These are phyloP conservation scores for Fusarium nematophilum DNA, from an alignment of 2,329 filamentous ascomycete species.

Conservation along the genomic window DNA sequence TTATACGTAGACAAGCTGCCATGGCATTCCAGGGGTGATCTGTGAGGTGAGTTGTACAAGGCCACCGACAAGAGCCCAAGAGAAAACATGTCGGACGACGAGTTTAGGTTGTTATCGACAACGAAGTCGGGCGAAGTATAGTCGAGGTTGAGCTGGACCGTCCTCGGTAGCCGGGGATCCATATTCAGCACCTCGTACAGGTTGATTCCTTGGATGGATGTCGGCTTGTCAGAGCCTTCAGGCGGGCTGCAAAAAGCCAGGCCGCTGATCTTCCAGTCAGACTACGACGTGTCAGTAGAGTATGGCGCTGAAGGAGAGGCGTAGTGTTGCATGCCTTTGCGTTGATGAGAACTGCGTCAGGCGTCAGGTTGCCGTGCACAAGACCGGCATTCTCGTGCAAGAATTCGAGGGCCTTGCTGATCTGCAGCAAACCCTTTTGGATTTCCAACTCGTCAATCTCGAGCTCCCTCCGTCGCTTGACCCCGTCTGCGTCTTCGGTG, in stretches of 20 bases:
- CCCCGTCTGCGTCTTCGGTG: constrained; percentile 81
- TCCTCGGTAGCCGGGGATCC: constrained; percentile 82
- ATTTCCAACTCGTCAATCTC: constrained; percentile 98
- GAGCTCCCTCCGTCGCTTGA: constrained; percentile 78
- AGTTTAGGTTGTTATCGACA: constrained; percentile 86
- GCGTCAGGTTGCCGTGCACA: constrained; percentile 93
- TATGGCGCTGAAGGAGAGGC: background rate
- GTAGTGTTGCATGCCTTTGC: constrained; percentile 73
- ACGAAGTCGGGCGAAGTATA: constrained; percentile 96
- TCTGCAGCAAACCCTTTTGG: constrained; percentile 92
- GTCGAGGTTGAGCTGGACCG: constrained; percentile 90
- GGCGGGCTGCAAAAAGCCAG: constrained; percentile 88
- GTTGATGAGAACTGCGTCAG: constrained; percentile 93
- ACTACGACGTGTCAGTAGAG: constrained; percentile 62
- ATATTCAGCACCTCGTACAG: constrained; percentile 87
- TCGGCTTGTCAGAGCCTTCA: constrained; percentile 78
- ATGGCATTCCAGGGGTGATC: constrained; percentile 85
- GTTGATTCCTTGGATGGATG: constrained; percentile 82
- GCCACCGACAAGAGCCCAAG: constrained; percentile 89
- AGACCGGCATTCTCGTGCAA: constrained; percentile 94
- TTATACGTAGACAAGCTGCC: constrained; percentile 87
- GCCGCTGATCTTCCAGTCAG: constrained; percentile 99
- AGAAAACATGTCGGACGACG: constrained; percentile 92
- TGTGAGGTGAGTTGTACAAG: constrained; percentile 94
- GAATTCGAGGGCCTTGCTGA: constrained; percentile 95